Evolutionary conservation across 1,284 basidiomycete species (phyloP).

Genomic region (Ganoderma lingzhi): DNA sequence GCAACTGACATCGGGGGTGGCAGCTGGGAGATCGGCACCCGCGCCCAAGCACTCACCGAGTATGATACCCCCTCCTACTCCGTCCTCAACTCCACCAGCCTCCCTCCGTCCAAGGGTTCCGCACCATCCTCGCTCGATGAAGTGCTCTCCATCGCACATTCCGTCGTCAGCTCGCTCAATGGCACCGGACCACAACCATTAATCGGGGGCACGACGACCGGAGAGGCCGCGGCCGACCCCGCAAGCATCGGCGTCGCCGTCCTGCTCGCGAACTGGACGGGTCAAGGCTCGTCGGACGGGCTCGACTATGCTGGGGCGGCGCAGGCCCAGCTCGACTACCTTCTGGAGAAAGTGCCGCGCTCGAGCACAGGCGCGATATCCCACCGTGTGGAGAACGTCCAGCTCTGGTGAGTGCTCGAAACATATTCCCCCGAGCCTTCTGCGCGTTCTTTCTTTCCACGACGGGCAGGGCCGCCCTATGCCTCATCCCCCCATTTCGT

Average conservation of each 20-base stretch:
- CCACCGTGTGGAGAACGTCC: constrained; percentile 71
- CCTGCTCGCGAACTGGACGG: constrained; percentile 81
- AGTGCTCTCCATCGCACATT: constrained; percentile 65
- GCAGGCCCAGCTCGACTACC: constrained; percentile 73
- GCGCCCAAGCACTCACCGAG: constrained; percentile 76
- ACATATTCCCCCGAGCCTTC: not conserved
- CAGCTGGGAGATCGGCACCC: constrained; percentile 89
- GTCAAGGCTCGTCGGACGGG: constrained; percentile 45
- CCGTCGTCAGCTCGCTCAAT: constrained; percentile 57
- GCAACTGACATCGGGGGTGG: not conserved
- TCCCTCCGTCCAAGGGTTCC: constrained; percentile 45
- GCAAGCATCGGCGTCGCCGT: constrained; percentile 84
- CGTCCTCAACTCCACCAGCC: constrained; percentile 57
- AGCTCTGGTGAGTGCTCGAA: constrained; percentile 65
- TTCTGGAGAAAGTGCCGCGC: constrained; percentile 72
- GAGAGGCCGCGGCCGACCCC: constrained; percentile 81
- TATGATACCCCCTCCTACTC: constrained; percentile 69
- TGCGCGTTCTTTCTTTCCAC: not conserved
- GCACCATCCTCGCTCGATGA: constrained; percentile 55
- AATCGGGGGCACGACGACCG: constrained; percentile 48
- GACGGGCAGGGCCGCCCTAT: too few relatives aligned
- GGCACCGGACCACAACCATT: constrained; percentile 58
- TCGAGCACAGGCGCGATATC: constrained; percentile 84
- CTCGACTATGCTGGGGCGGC: constrained; percentile 75
- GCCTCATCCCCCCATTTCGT: too few relatives aligned